Conservation (phyloP, 192 early-diverging fungal genomes). For the Podochytrium sp. region DNA sequence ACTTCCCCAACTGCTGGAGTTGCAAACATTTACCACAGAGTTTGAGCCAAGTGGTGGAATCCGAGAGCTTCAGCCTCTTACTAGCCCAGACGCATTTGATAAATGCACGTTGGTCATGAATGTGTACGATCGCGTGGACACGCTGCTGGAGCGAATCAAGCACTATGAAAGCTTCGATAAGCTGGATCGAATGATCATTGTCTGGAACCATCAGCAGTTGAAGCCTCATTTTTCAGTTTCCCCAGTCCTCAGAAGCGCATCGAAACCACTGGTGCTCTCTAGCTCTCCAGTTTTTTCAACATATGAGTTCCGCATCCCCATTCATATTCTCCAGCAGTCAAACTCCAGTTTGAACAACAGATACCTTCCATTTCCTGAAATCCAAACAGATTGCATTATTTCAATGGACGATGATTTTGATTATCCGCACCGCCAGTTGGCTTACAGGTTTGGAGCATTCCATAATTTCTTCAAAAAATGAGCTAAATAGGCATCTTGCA, state of each 20-base stretch:
- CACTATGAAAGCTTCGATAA: slow-evolving; percentile 33
- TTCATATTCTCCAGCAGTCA: slow-evolving; percentile 29
- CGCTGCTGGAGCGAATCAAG: slow-evolving; percentile 18
- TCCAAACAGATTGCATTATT: slow-evolving; percentile 39
- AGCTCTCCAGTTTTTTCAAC: not conserved
- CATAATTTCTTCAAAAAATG: not conserved
- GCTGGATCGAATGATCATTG: slow-evolving; percentile 33
- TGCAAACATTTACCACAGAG: slow-evolving; percentile 2
- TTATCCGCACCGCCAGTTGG: slow-evolving; percentile 35
- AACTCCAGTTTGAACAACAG: slow-evolving; percentile 38
- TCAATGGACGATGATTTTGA: slow-evolving; percentile 47
- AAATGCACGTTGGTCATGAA: slow-evolving; percentile 40
- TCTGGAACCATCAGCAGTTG: slow-evolving; percentile 40
- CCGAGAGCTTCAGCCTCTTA: not conserved
- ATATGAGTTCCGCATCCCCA: slow-evolving; percentile 18
- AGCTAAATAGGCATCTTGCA: not conserved
- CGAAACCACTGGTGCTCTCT: not conserved
- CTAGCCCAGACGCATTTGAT: not conserved
- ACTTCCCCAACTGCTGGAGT: not conserved
- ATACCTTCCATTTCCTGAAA: slow-evolving; percentile 36
- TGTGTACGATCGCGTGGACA: slow-evolving; percentile 28
- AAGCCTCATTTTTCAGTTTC: slow-evolving; percentile 24
- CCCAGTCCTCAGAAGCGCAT: not conserved
- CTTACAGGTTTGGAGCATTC: slow-evolving; percentile 5
- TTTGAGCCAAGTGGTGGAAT: not conserved